Evolutionary conservation across 306 rosid species (phyloP).

Genomic region (Sesbania bispinosa): DNA sequence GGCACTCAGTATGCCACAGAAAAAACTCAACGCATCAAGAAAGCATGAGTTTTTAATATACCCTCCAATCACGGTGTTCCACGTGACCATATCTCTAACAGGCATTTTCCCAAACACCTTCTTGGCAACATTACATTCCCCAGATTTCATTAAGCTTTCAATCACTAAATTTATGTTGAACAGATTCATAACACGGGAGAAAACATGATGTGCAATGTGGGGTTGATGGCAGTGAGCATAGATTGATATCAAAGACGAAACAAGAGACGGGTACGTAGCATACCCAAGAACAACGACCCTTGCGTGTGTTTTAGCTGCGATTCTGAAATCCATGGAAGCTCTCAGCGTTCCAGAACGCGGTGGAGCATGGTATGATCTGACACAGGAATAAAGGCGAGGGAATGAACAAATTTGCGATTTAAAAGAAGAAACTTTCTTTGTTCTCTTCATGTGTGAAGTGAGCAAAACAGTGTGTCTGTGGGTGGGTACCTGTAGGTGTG

Average conservation of each 20-base stretch:
- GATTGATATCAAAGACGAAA: slow-evolving; percentile 44
- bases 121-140: slow-evolving; percentile 52
- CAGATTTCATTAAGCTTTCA: slow-evolving; percentile 35
- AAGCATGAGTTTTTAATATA: slow-evolving; percentile 46
- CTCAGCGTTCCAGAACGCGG: slow-evolving; percentile 46
- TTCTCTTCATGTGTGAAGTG: not conserved
- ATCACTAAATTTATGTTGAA: slow-evolving; percentile 42
- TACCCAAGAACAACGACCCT: slow-evolving; percentile 45
- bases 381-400: not conserved
- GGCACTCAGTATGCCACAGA: slow-evolving; percentile 37
- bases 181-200: slow-evolving; percentile 11
- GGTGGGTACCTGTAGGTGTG: slow-evolving; percentile 1
- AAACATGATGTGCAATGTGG: slow-evolving; percentile 28
- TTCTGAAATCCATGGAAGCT: slow-evolving; percentile 31
- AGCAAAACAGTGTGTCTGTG: not conserved
- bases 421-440: not conserved
- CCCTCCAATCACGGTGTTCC: slow-evolving; percentile 69
- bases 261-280: slow-evolving; percentile 53
- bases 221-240: slow-evolving; percentile 34
- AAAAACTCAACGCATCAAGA: slow-evolving; percentile 41
- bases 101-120: slow-evolving; percentile 48
- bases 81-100: slow-evolving; percentile 51
- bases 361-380: slow-evolving; percentile 36
- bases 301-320: slow-evolving; percentile 51
- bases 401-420: not conserved